Base-by-base conservation (phyloP, 495 filamentous ascomycete species). In the Diplogelasinospora grovesii region DNA sequence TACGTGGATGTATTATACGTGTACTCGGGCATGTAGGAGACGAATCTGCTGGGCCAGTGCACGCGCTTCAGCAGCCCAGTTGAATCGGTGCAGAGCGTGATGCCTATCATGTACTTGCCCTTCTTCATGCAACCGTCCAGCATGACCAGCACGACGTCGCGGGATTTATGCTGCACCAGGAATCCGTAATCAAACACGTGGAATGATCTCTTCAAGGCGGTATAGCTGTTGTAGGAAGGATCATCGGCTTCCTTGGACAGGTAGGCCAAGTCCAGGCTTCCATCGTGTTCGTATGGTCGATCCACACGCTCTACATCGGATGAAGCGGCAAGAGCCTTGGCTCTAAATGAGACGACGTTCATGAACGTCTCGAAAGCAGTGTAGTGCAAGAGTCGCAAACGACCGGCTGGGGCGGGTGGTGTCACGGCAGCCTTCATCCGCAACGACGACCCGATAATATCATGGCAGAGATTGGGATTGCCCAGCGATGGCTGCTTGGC, bases 371-470 rank as follows among this genome's bases (percentile, higher is more conserved):
- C n/a, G n/a, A n/a, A n/a, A n/a, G n/a, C n/a, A n/a, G n/a, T n/a
- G n/a, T n/a, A n/a, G n/a, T n/a, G n/a, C n/a, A n/a, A n/a, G n/a
- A n/a, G n/a, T n/a, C n/a, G n/a, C n/a, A n/a, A n/a, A n/a, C n/a
- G n/a, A n/a, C n/a, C n/a, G n/a, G n/a, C n/a, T n/a, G n/a, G n/a
- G n/a, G n/a, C n/a, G n/a, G n/a, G n/a, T n/a, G n/a, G n/a, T n/a
- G n/a, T 9, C n/a, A 35, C 22, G 3, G 13, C 22, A 16, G 18
- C 40, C 30, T 37, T n/a, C 38, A 47, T 47, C 37, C 24, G 34
- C 18, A 41, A 14, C 33, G 38, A 47, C 1, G 27, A 47, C 1
- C 44, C 44, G 9, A 47, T 41, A 8, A 41, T 35, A 20, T 47
- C 37, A 23, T 47, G 29, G 11, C 39, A 34, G 20, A 29, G 21